These are phyloP conservation scores for Dalbergia cultrata DNA, from an alignment of 306 rosid genomes.

Conservation along the genomic window DNA sequence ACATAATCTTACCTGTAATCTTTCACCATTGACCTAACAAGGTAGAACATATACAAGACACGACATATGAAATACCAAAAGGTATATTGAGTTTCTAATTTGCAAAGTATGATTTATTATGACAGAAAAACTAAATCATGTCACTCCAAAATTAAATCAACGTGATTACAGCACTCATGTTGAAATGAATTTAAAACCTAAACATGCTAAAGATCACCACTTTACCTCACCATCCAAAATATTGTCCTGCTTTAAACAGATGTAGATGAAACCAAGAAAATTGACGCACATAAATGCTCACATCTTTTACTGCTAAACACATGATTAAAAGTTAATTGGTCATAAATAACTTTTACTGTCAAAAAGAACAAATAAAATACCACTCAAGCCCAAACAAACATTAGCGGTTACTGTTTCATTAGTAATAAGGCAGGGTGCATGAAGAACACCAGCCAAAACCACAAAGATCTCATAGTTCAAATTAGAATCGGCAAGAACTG, in stretches of 20 bases:
- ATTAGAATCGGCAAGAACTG: not conserved
- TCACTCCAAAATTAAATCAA: not conserved
- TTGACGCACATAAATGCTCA: too few relatives aligned
- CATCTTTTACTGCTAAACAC: not conserved
- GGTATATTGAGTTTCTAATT: too few relatives aligned
- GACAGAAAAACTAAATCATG: too few relatives aligned
- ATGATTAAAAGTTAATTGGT: not conserved
- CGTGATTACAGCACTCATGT: not conserved
- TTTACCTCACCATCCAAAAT: not conserved
- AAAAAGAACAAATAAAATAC: not conserved
- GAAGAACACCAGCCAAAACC: conserved; percentile 3
- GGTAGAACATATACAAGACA: too few relatives aligned
- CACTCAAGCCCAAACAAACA: not conserved
- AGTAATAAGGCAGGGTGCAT: not conserved
- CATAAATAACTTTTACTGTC: not conserved
- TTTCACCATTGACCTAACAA: too few relatives aligned
- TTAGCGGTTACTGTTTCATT: not conserved
- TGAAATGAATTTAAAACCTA: not conserved
- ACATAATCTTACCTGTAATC: too few relatives aligned
- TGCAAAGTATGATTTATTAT: too few relatives aligned
- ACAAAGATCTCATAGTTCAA: not conserved
- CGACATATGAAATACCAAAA: too few relatives aligned
- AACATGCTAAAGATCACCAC: not conserved
- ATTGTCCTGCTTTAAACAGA: not conserved
- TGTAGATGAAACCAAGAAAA: not conserved